Base-by-base conservation (phyloP, 768 basidiomycete species). In the Psilocybe tampanensis region DNA sequence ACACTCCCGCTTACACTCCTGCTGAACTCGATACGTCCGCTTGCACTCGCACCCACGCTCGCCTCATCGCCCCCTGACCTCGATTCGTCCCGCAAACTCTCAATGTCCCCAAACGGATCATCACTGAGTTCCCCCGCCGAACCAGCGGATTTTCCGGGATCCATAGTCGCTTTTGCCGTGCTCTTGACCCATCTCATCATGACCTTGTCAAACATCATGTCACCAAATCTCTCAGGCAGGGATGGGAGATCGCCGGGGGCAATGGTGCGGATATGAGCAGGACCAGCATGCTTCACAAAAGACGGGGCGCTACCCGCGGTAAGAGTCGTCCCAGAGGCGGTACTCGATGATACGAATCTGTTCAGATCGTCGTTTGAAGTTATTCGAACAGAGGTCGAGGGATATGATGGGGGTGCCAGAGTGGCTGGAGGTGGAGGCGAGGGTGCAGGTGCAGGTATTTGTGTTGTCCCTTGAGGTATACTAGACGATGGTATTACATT, bases 61-160 rank as follows among this genome's bases (percentile, higher is more conserved):
- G 56, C 64, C 47, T 59, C 60, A 13, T 75, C 72, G 44, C 68
- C 68, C 13, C 68, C 68, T 12, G 71, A 71, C 47, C 69, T 72
- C 21, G 82, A 79, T 54, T 89, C 89, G 54, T 90, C 89, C 32
- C 82, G 76, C 64, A 95, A 68, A 64, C 93, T 94, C 67, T 96
- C 95, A 52, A 98, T 89, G 64, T 95, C 95, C 29, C 85, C 84
- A 72, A 98, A 98, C 8, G 93, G 91, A 74, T 98, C 95, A 63
- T 93, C 92, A 59, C 90, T 91, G 42, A 81, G 78, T 41, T 81
- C 74, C 24, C 74, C 79, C 52, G 75, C 66, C 58, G 68, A 70
- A 63, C 60, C 68, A 59, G 52, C 66, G 52, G 52, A 68, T 54
- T 55, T 74, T 59, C 62, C 75, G 61, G 55, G 58, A 33, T 64